phyloP scores from a whole-genome alignment of 306 rosid genomes.

The Leucaena leucocephala region DNA sequence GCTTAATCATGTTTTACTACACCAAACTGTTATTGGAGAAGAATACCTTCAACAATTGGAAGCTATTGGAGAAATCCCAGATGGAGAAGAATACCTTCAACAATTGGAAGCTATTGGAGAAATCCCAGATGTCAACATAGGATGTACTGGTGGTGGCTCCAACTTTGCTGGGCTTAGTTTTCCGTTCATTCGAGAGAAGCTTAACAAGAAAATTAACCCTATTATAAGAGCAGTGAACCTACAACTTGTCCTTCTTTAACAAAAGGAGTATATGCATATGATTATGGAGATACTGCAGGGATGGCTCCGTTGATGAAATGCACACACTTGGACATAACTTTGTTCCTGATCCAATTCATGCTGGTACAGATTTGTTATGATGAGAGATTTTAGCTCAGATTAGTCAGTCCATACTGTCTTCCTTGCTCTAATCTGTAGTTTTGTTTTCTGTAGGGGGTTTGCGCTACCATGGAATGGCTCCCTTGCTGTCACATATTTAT shows the following conservation, averaged over 20 bases:
- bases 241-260: constrained; percentile 91
- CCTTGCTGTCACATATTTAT: constrained; percentile 83
- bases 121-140: constrained; percentile 82
- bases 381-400: constrained; percentile 3
- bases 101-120: constrained; percentile 96
- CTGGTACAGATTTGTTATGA: constrained; percentile 57
- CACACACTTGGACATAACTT: constrained; percentile 93
- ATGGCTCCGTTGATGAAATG: constrained; percentile 97
- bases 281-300: constrained; percentile 88
- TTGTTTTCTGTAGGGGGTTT: constrained; percentile 65
- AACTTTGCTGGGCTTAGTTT: constrained; percentile 93
- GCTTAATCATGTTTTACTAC: constrained; percentile 86
- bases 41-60: constrained; percentile 93
- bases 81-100: constrained; percentile 79
- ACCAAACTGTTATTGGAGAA: constrained; percentile 89
- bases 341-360: constrained; percentile 93
- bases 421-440: not conserved
- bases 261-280: constrained; percentile 76
- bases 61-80: constrained; percentile 86
- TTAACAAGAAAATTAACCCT: constrained; percentile 72
- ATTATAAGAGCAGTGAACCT: constrained; percentile 89
- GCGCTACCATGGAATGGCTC: constrained; percentile 97
- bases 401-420: not conserved
- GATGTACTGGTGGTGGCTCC: constrained; percentile 96
- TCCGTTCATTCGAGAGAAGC: constrained; percentile 85